Conservation (phyloP, 345 rosid species). For the Capsella bursapastoris region DNA sequence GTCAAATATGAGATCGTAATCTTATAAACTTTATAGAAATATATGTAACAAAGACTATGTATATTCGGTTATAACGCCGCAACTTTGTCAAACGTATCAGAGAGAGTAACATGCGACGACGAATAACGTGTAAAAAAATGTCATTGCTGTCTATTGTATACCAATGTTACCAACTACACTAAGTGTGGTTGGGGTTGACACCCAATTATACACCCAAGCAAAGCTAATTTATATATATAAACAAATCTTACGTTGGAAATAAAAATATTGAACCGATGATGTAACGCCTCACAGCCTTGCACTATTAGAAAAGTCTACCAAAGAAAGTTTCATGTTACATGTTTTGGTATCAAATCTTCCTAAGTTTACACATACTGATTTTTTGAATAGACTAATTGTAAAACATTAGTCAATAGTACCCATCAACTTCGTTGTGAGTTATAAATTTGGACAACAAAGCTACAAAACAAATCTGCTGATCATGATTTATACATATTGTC, state of each 20-base stretch:
- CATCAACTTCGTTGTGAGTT: neutral
- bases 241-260: neutral
- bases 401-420: neutral
- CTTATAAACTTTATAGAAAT: neutral
- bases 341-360: neutral
- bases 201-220: slow-evolving; percentile 3
- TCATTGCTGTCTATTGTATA: too few species aligned
- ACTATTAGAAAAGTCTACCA: slow-evolving; percentile 16
- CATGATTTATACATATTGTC: neutral
- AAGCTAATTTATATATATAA: neutral
- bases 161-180: neutral
- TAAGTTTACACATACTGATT: neutral
- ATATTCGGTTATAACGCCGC: neutral
- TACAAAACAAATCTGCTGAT: slow-evolving; percentile 15
- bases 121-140: neutral
- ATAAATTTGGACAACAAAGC: neutral
- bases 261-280: neutral
- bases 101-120: slow-evolving; percentile 17
- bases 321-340: slow-evolving; percentile 18
- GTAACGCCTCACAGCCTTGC: slow-evolving; percentile 14
- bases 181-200: neutral
- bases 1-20: neutral
- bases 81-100: neutral
- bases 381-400: neutral
- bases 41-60: neutral